A percentile compares a stretch with the other conserved stretches of the same genome.
phyloP scores from a whole-genome alignment of 768 basidiomycete species.

The Tulasnella sp. region DNA sequence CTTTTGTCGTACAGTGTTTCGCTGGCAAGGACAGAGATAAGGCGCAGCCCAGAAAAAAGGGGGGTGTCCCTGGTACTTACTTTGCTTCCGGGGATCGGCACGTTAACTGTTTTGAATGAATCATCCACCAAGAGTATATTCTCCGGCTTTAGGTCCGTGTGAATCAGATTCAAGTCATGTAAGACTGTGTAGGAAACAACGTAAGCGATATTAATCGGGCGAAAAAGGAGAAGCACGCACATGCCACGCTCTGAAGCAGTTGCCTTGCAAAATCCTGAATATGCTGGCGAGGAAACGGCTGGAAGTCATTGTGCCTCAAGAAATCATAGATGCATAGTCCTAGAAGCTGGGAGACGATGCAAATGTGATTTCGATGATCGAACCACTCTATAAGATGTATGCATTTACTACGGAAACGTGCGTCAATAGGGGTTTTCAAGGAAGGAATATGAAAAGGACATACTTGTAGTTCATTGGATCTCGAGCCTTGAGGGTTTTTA shows the following conservation, averaged over 20 bases:
- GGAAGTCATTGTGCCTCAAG: slow-evolving; percentile 93
- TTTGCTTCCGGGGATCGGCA: slow-evolving; percentile 20
- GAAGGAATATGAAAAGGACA: slow-evolving; percentile 26
- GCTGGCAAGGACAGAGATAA: slow-evolving; percentile 29
- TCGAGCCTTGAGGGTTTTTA: slow-evolving; percentile 77
- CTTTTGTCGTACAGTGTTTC: slow-evolving; percentile 52
- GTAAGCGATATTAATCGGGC: slow-evolving; percentile 3
- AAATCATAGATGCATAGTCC: slow-evolving; percentile 99
- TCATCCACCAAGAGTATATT: slow-evolving; percentile 91
- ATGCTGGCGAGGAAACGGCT: slow-evolving; percentile 89
- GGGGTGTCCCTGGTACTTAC: slow-evolving; percentile 18
- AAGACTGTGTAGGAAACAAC: slow-evolving; percentile 45
- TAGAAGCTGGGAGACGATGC: slow-evolving; percentile 87
- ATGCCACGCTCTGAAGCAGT: slow-evolving; percentile 82
- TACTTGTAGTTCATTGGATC: slow-evolving; percentile 84
- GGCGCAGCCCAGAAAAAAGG: neutral
- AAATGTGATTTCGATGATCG: slow-evolving; percentile 95
- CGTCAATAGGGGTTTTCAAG: neutral
- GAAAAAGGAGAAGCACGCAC: slow-evolving; percentile 38
- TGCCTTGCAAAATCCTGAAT: slow-evolving; percentile 93
- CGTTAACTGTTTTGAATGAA: slow-evolving; percentile 32
- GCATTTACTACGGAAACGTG: slow-evolving; percentile 60
- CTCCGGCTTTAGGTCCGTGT: slow-evolving; percentile 98
- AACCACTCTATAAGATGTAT: slow-evolving; percentile 92
- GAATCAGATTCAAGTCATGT: slow-evolving; percentile 80